These are phyloP conservation scores for Solanum tarijense DNA, from an alignment of 257 asterid species.

Conservation along the genomic window DNA sequence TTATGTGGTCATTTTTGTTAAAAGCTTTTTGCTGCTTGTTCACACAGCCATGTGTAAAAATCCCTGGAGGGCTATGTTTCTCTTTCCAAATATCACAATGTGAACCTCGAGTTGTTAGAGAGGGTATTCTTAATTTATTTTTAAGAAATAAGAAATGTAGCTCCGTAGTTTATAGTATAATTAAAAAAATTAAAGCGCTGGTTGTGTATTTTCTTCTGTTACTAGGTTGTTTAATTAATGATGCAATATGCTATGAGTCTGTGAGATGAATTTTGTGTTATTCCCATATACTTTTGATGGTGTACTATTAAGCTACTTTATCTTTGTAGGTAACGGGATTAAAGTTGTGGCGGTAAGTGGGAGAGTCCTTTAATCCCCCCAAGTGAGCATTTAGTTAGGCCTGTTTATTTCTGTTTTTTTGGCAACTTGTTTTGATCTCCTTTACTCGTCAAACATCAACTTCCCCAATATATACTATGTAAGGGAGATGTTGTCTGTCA, in stretches of 20 bases:
- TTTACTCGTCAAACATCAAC: background rate
- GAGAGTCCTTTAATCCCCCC: constrained; percentile 89
- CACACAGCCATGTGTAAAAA: background rate
- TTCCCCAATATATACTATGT: no score
- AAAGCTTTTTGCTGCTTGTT: background rate
- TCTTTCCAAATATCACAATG: background rate
- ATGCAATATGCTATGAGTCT: background rate
- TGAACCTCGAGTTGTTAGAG: background rate
- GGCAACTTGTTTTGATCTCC: background rate
- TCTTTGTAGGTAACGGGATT: constrained; percentile 60
- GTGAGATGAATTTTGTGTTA: background rate
- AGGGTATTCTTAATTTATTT: background rate
- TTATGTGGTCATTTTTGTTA: background rate
- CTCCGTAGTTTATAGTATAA: background rate
- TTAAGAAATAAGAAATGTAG: background rate
- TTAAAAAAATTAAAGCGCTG: background rate
- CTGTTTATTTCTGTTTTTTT: background rate
- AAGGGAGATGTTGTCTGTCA: background rate
- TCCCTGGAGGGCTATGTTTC: background rate
- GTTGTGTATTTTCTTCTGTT: no score
- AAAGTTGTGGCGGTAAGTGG: constrained; percentile 90
- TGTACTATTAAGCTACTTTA: background rate
- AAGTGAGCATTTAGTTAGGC: constrained; percentile 37
- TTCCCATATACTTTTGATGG: background rate
- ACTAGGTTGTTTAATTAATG: no score